Evolutionary conservation across 164 flowering plant genomes (phyloP), one percentile per base, ranked within the genome.

Genomic region (Vitis rupestris): DNA sequence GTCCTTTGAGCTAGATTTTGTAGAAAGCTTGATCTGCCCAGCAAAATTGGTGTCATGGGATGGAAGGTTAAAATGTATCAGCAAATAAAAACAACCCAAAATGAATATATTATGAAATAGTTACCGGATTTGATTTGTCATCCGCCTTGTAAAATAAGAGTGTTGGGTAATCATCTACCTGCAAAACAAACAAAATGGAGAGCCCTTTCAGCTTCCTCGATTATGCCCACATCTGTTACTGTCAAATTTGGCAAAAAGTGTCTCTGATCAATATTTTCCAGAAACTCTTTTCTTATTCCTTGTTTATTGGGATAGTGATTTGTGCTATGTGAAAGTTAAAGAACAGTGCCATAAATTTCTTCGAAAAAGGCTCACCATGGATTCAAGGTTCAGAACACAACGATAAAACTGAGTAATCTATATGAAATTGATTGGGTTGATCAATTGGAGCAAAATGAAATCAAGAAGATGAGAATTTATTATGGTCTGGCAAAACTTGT

Each of bases 51-150:
- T 56, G 37, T 56, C 59, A 73, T 68, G 61, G 44, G 55, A 70
- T 1, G 62, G 66, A 62, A 4, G 52, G 29, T 58, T 64, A 27
- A 10, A 27, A 50, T 9, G 23, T 9, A 72, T 5, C 54, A 29
- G 12, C 29, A 30, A 44, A 63, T 5, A 55, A 10, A 67, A 54
- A 16, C 9, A 14, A 50, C 37, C 15, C 44, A 58, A 49, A 66
- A 49, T 10, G 19, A 10, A 44, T 2, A 15, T 10, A 15, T 2
- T 7, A 29, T 16, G 10, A 68, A 13, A 48, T 56, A 59, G 0
- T 81, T 92, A 94, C 95, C 81, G 95, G 97, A 72, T 84, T 90
- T 10, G 80, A 77, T 78, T 90, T 94, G 69, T 89, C 82, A 10
- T 68, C 75, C 0, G 89, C 86, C 63, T 88, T 81, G 80, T 89